Evolutionary conservation across 495 filamentous ascomycete genomes (phyloP), one percentile per base, ranked within the genome.

Genomic region (Elasticomyces elasticus): DNA sequence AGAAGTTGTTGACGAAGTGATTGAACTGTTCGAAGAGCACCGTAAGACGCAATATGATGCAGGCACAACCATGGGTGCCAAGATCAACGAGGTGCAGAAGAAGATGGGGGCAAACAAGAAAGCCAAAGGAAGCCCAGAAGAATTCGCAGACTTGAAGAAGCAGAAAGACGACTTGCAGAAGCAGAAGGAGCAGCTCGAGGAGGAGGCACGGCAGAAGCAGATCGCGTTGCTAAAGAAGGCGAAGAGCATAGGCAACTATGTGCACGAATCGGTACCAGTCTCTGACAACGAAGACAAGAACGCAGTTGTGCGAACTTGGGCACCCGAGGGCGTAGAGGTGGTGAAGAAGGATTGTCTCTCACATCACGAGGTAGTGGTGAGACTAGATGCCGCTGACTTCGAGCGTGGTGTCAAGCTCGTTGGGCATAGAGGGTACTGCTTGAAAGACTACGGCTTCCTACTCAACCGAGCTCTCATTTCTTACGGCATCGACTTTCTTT

Each of bases 351-450:
- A 81, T 51, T 80, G 82, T 55, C 80, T 94, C 30, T 94, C 89
- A 44, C 92, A 98, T 69, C 92, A 98, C 69, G 92, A 97, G 67
- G 90, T 98, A 40, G 78, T 98, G 50, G 78, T 83, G 24, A 78
- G 86, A 30, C 71, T 97, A 31, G 88, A 91, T 61, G 92, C 92
- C 25, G 96, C 94, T 65, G 94, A 98, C 63, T 85, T 89, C 0
- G 90, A 95, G 62, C 80, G 92, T 52, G 91, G 89, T 50, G 86
- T 89, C 49, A 96, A 96, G 75, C 79, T 98, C 55, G 92, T 94
- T 24, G 92, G 92, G 25, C 92, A 98, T 66, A 81, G 92, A 52
- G 92, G 92, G 33, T 97, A 97, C 68, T 96, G 91, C 69, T 68
- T 97, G 61, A 87, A 79, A 46, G 82, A 79, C 41, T 92, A 89